Evolutionary conservation across 129 eudicot genomes (phyloP), one percentile per base, ranked within the genome.

Genomic region (Ambrosia trifida): DNA sequence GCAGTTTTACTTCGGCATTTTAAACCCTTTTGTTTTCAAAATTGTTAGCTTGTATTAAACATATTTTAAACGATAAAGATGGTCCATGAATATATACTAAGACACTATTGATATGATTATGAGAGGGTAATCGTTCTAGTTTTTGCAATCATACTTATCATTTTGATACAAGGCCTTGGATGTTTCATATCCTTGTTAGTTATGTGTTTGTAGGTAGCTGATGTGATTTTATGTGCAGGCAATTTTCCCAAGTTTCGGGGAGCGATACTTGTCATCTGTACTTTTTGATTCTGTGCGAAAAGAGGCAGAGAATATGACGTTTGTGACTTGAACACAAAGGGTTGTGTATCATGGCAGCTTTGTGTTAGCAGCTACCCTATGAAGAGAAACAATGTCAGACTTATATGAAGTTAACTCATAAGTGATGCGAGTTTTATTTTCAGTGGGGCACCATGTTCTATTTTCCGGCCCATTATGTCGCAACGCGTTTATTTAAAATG

Each of bases 201-300:
- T 11, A 56, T 24, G 35, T 56, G 62, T 35, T 24, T 56, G 62
- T 56, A 56, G 3, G 35, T 2, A 10, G 33, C 35, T 20, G 62
- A 56, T 10, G 35, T 56, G 0, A 56, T 56, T 56, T 56, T 24
- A 56, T 4, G 36, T 24, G 63, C 63, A 56, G 63, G 63, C 63
- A 10, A 56, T 56, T 24, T 56, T 56, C 36, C 63, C 63, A 56
- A 56, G 63, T 56, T 56, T 56, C 8, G 63, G 63, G 63, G 63
- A 56, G 63, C 35, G 63, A 0, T 56, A 56, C 63, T 56, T 56
- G 33, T 56, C 63, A 3, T 56, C 63, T 24, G 36, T 56, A 11
- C 63, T 56, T 56, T 56, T 56, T 11, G 63, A 56, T 16, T 56
- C 63, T 0, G 63, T 56, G 36, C 63, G 63, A 9, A 56, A 56